phyloP scores from a whole-genome alignment of 306 rosid genomes.

The Crataegus laevigata region DNA sequence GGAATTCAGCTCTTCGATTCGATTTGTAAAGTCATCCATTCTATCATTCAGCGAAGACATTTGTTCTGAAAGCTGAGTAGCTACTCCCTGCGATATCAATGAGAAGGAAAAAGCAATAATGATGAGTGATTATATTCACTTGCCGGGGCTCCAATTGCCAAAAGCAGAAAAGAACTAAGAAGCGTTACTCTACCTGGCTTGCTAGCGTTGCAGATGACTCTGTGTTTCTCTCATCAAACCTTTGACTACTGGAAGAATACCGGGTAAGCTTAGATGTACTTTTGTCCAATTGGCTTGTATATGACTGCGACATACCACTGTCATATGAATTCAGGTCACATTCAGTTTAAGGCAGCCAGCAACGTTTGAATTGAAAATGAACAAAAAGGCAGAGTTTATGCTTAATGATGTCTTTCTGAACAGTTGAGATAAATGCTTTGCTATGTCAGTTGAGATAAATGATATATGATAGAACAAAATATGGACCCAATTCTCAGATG shows the following conservation, averaged over 20 bases:
- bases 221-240: slow-evolving; percentile 58
- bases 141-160: not conserved
- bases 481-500: not conserved
- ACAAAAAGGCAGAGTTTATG: not conserved
- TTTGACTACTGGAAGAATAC: slow-evolving; percentile 36
- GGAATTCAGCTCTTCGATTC: slow-evolving; percentile 78
- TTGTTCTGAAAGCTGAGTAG: slow-evolving; percentile 79
- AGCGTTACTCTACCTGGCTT: slow-evolving; percentile 46
- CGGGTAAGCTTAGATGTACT: slow-evolving; percentile 44
- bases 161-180: slow-evolving; percentile 9
- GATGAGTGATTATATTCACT: slow-evolving; percentile 5
- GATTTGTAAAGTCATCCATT: slow-evolving; percentile 88
- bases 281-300: slow-evolving; percentile 77
- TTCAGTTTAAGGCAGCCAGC: slow-evolving; percentile 2
- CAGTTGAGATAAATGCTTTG: not conserved
- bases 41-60: slow-evolving; percentile 85
- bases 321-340: slow-evolving; percentile 14
- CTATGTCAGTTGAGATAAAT: not conserved
- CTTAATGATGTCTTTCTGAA: not conserved
- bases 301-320: slow-evolving; percentile 86
- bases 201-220: slow-evolving; percentile 42
- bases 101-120: slow-evolving; percentile 2
- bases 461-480: not conserved
- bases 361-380: not conserved
- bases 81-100: slow-evolving; percentile 42